These are phyloP conservation scores for Sporothrix euskadiensis DNA, from an alignment of 2,329 filamentous ascomycete species.

Conservation along the genomic window DNA sequence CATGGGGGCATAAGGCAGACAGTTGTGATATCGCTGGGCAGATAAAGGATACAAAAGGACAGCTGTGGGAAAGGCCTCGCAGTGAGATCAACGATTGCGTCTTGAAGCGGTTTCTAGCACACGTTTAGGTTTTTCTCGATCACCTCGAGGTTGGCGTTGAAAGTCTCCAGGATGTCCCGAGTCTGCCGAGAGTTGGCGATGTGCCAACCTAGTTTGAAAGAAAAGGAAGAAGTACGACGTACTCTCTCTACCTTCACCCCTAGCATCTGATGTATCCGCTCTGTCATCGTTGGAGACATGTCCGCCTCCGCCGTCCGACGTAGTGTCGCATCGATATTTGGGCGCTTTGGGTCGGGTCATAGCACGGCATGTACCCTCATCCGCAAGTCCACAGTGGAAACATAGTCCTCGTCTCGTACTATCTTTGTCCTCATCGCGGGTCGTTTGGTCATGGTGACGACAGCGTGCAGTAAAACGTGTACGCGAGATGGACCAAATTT, in stretches of 20 bases:
- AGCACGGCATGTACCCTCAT: background rate
- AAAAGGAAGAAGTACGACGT: background rate
- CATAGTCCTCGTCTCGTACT: background rate
- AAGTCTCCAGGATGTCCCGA: background rate
- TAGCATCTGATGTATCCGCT: background rate
- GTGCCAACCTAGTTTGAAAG: background rate
- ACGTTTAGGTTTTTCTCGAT: background rate
- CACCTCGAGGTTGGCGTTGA: background rate
- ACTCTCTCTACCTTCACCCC: too few species aligned
- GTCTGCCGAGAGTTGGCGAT: background rate
- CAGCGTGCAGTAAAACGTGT: background rate
- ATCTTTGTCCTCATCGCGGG: background rate
- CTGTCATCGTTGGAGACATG: background rate
- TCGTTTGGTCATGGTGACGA: constrained; percentile 7
- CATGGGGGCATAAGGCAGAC: constrained; percentile 5
- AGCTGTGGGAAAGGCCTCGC: background rate
- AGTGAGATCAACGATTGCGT: background rate
- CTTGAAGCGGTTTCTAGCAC: background rate
- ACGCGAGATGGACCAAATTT: background rate
- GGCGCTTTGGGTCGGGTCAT: too few species aligned
- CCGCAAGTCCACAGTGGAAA: background rate
- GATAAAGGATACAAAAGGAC: background rate
- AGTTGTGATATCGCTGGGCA: background rate
- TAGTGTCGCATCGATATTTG: background rate
- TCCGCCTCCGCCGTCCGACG: constrained; percentile 1